Evolutionary conservation across 176 grass and related monocot species (phyloP).

Genomic region (Pontederia crassipes): DNA sequence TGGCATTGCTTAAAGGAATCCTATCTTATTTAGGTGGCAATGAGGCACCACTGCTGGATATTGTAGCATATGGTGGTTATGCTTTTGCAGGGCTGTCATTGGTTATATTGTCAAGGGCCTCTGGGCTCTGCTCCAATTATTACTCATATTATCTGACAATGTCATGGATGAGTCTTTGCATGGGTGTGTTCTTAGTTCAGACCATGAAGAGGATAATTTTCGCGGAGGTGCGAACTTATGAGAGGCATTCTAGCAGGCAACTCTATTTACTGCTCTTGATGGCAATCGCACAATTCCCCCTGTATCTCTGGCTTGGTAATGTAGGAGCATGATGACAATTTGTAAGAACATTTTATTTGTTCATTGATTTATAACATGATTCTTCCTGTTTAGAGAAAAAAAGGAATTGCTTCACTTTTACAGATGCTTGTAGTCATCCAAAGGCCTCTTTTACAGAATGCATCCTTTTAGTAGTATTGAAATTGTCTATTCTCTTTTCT

Average conservation of each 20-base stretch:
- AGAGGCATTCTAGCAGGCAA: constrained; percentile 52
- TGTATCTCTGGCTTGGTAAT: constrained; percentile 82
- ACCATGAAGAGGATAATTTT: constrained; percentile 83
- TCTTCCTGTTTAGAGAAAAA: no score
- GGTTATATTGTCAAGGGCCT: constrained; percentile 30
- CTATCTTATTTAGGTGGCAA: constrained; percentile 56
- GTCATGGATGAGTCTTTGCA: constrained; percentile 79
- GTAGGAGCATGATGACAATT: constrained; percentile 39
- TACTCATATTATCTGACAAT: constrained; percentile 49
- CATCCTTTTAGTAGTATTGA: no score
- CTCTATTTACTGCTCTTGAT: constrained; percentile 75
- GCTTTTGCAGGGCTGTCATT: constrained; percentile 49
- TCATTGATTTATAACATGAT: no score
- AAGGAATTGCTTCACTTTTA: no score
- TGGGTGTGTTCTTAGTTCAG: constrained; percentile 77
- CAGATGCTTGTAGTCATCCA: no score
- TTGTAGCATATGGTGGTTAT: constrained; percentile 72
- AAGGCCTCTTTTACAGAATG: no score
- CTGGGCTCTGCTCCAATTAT: constrained; percentile 25
- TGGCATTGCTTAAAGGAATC: constrained; percentile 51
- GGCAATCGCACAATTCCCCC: constrained; percentile 58
- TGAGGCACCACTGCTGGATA: constrained; percentile 73
- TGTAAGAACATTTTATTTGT: not conserved
- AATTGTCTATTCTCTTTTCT: no score
- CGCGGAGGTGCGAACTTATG: constrained; percentile 49